These are phyloP conservation scores for Podospora pseudoanserina DNA, from an alignment of 495 filamentous ascomycete genomes.

Conservation along the genomic window DNA sequence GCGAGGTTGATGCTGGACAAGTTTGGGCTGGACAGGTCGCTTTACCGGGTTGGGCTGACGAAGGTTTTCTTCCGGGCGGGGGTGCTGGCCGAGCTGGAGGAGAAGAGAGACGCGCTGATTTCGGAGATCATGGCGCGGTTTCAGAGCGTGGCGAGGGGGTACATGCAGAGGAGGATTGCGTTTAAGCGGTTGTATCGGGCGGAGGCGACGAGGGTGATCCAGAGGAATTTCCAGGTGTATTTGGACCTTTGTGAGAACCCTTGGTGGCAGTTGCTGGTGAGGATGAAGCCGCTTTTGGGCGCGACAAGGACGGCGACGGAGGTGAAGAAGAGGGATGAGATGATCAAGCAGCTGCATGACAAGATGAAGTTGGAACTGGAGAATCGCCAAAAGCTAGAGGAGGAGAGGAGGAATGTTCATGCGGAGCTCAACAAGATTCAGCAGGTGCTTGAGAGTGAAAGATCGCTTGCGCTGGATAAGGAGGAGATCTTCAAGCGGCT, in stretches of 20 bases:
- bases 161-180: conserved; percentile 78
- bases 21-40: conserved; percentile 73
- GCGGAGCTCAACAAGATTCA: conserved; percentile 84
- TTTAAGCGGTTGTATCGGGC: conserved; percentile 91
- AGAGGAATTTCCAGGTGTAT: conserved; percentile 87
- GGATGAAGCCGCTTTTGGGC: conserved; percentile 91
- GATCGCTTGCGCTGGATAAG: conserved; percentile 91
- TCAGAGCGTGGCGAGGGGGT: conserved; percentile 86
- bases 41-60: conserved; percentile 91
- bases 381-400: conserved; percentile 78
- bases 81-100: conserved; percentile 93
- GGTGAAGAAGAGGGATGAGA: conserved; percentile 90
- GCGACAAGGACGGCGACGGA: conserved; percentile 86
- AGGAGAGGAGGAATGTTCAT: conserved; percentile 84
- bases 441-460: conserved; percentile 90
- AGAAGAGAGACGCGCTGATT: conserved; percentile 87
- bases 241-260: conserved; percentile 83
- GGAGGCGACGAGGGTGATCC: conserved; percentile 92
- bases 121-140: conserved; percentile 91
- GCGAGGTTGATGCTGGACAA: conserved; percentile 86
- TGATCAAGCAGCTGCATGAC: conserved; percentile 77
- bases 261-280: conserved; percentile 95
- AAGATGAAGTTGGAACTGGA: conserved; percentile 74
- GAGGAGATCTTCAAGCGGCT: conserved; percentile 96
- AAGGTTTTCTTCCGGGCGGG: conserved; percentile 99